Evolutionary conservation across 192 early-diverging fungal genomes (phyloP).

Genomic region (Dispira simplex): DNA sequence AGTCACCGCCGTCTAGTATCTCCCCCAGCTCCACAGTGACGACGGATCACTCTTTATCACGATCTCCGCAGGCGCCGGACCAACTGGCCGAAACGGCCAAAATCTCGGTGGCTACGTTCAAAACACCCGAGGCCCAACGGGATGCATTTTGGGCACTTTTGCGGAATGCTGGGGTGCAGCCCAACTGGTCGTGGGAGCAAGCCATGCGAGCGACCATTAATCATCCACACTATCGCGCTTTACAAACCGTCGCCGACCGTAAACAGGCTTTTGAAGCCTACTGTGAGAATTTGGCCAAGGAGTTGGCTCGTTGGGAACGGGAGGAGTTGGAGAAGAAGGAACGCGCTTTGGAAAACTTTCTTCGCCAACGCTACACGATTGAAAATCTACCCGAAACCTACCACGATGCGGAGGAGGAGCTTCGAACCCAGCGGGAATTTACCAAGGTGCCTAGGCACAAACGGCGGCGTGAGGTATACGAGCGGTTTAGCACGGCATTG

Average conservation of each 20-base stretch:
- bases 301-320: no score
- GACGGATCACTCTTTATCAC: conserved; percentile 8
- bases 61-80: background rate
- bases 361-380: no score
- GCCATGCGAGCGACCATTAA: conserved; percentile 71
- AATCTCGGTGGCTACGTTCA: conserved; percentile 36
- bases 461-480: background rate
- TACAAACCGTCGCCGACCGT: conserved; percentile 67
- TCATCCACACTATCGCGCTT: conserved; percentile 66
- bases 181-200: conserved; percentile 88
- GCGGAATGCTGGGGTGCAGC: conserved; percentile 32
- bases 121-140: conserved; percentile 67
- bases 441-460: background rate
- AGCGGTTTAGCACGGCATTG: background rate
- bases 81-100: conserved; percentile 12
- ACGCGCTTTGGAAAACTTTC: background rate
- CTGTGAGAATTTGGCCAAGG: no score
- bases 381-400: no score
- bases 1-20: background rate
- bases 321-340: background rate
- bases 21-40: background rate
- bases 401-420: background rate
- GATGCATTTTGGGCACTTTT: conserved; percentile 62
- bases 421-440: background rate
- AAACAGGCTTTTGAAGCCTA: conserved; percentile 77